Evolutionary conservation across 2,329 filamentous ascomycete genomes (phyloP), one percentile per base, ranked within the genome.

Genomic region (Sporothrix mexicana): DNA sequence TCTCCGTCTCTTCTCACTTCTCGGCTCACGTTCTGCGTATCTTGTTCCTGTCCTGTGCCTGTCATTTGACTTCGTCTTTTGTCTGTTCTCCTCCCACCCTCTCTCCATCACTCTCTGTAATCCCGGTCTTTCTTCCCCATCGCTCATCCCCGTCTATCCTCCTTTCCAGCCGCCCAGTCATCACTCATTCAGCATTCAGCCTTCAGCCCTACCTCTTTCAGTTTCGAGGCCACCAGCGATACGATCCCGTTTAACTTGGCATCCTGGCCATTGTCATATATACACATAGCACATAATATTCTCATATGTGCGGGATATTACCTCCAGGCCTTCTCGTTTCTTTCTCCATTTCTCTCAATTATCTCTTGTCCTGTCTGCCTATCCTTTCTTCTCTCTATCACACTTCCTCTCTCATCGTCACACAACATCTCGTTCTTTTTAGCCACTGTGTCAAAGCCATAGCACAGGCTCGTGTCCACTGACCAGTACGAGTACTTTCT

Each of bases 351-450:
- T 3, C 36, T 20, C 4, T n/a, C 41, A 36, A 6, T 15, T 23
- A 9, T n/a, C 59, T 61, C 25, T 12, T 15, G n/a, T 20, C 13
- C 9, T 45, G 59, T 23, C 59, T 45, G 61, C 61, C 61, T 64
- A 51, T n/a, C 43, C 23, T 61, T 25, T 36, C 30, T 36, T 36
- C 30, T 36, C 20, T 12, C 13, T 20, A 9, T 45, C 61, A 13
- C 51, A 8, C 20, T 55, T 55, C 10, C 20, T 25, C 13, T n/a
- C 15, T 13, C 23, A 49, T 36, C 15, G 45, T 67, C 45, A 20
- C 64, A 51, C 64, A 67, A 13, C 64, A 36, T 67, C 62, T 67
- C 62, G 62, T 49, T 66, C 17, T 66, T 47, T 51, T 66, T 47
- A 66, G 43, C 62, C 45, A 67, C 62, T 49, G 62, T 67, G 43